A percentile compares a stretch with the other conserved stretches of the same genome.
Evolutionary conservation across 73 alveolate species (phyloP).

Genomic region (Effrenium voratum): DNA sequence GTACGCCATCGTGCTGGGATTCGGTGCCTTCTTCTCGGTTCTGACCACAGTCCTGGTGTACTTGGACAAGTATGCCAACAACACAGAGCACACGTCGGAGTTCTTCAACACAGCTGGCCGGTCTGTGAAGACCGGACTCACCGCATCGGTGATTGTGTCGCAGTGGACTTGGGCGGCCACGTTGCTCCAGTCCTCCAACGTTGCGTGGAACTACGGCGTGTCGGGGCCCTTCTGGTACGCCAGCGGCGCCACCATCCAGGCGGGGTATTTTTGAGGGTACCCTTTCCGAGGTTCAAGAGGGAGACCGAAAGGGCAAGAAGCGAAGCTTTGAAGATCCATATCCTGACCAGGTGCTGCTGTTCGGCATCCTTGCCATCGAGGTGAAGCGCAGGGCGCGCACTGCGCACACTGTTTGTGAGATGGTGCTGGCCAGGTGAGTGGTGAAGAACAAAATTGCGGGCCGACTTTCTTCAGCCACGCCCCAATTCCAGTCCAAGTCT

Average conservation of each 20-base stretch:
- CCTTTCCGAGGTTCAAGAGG: no score
- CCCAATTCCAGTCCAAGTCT: no score
- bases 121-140: conserved; percentile 53
- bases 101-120: conserved; percentile 90
- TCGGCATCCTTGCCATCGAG: conserved; percentile 74
- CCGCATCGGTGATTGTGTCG: conserved; percentile 87
- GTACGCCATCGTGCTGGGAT: conserved; percentile 74
- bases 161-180: conserved; percentile 94
- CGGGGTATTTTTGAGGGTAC: no score
- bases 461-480: no score
- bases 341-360: conserved; percentile 55
- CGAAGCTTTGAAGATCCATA: no score
- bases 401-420: conserved; percentile 78
- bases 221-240: conserved; percentile 91
- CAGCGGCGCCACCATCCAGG: conserved; percentile 90
- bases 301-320: no score
- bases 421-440: conserved; percentile 76
- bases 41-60: conserved; percentile 42
- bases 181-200: conserved; percentile 65
- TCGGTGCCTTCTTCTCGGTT: conserved; percentile 70
- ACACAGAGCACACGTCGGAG: conserved; percentile 61
- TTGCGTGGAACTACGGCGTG: conserved; percentile 83
- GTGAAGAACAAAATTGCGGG: no score
- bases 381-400: conserved; percentile 68
- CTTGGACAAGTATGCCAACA: conserved; percentile 53